Evolutionary conservation across 2,329 filamentous ascomycete species (phyloP).

Genomic region (Hymenoscyphus linearis): DNA sequence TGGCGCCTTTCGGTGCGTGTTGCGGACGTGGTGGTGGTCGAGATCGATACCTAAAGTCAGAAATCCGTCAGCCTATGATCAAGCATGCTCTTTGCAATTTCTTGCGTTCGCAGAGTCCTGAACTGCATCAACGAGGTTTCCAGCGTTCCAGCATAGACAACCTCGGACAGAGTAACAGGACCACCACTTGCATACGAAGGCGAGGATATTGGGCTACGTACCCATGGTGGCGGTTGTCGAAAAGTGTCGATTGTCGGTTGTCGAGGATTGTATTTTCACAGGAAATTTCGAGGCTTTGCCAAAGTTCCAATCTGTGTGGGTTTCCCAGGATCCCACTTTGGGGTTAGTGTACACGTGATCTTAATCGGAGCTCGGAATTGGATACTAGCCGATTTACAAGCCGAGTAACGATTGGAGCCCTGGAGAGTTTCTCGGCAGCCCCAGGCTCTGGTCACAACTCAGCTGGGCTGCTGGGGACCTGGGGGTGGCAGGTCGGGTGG

Average conservation of each 20-base stretch:
- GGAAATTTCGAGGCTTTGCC: background rate
- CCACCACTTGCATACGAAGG: constrained; percentile 34
- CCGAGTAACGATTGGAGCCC: no score
- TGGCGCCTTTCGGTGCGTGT: constrained; percentile 82
- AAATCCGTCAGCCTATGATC: constrained; percentile 57
- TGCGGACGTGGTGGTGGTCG: constrained; percentile 63
- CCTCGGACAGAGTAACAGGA: constrained; percentile 20
- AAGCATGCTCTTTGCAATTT: constrained; percentile 55
- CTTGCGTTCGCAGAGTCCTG: constrained; percentile 31
- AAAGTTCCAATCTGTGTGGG: no score
- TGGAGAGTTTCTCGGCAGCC: no score
- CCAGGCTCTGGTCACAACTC: background rate
- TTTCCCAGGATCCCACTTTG: no score
- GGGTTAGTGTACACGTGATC: no score
- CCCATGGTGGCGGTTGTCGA: constrained; percentile 34
- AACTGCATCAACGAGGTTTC: constrained; percentile 17
- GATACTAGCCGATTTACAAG: no score
- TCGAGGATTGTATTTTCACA: constrained; percentile 1
- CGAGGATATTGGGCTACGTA: constrained; percentile 30
- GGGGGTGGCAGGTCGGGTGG: no score
- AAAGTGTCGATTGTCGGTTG: constrained; percentile 16
- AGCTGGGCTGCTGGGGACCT: no score
- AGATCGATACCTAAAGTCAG: constrained; percentile 63
- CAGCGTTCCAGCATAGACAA: constrained; percentile 18
- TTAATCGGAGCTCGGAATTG: no score